phyloP scores from a whole-genome alignment of 768 basidiomycete genomes.

The Lanmaoa pseudosensibilis region DNA sequence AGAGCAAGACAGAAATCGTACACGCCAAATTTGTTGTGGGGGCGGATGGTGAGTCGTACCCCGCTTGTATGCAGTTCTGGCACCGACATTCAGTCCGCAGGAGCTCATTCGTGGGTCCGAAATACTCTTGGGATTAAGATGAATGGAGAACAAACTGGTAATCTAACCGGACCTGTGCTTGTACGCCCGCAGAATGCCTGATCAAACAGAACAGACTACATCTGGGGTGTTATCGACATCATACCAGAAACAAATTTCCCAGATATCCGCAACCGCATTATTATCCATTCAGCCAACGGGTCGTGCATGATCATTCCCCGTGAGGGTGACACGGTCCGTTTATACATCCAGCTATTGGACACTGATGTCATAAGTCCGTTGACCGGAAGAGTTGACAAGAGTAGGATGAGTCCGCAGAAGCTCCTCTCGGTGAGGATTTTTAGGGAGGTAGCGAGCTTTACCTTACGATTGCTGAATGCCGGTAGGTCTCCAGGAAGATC shows the following conservation, averaged over 20 bases:
- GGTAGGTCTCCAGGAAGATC: conserved; percentile 54
- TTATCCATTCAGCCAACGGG: conserved; percentile 67
- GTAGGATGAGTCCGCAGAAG: conserved; percentile 46
- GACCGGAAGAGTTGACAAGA: conserved; percentile 56
- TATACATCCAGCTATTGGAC: conserved; percentile 69
- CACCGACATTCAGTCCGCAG: conserved; percentile 14
- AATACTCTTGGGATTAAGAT: conserved; percentile 44
- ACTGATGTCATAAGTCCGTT: conserved; percentile 43
- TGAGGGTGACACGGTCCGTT: conserved; percentile 62
- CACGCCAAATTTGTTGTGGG: conserved; percentile 38
- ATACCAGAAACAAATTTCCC: conserved; percentile 75
- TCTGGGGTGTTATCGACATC: conserved; percentile 83
- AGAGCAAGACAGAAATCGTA: conserved; percentile 32
- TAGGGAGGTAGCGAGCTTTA: too few relatives aligned
- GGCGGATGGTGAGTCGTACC: conserved; percentile 30
- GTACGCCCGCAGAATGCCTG: neutral
- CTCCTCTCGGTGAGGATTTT: conserved; percentile 48
- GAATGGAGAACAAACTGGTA: conserved; percentile 50
- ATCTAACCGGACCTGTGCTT: neutral
- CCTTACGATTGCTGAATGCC: neutral
- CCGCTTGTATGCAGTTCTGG: neutral
- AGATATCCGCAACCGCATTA: conserved; percentile 64
- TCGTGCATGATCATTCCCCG: conserved; percentile 76
- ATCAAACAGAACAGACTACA: conserved; percentile 48
- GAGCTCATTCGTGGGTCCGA: conserved; percentile 50